These are phyloP conservation scores for Staphylotrichum longicolle DNA, from an alignment of 495 filamentous ascomycete species.

Conservation along the genomic window DNA sequence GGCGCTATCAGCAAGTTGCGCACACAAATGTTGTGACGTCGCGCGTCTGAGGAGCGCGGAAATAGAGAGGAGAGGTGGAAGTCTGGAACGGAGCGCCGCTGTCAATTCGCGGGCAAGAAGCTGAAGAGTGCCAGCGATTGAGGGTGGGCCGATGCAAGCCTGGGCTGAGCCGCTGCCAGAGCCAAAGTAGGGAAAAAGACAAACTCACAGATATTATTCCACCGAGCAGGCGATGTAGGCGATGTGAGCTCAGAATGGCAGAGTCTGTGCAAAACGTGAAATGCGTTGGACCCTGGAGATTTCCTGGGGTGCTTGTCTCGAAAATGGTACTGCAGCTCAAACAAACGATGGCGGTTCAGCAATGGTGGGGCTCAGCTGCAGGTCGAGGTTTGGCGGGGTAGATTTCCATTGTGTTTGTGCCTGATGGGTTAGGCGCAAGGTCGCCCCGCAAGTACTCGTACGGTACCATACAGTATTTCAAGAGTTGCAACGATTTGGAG, in stretches of 20 bases:
- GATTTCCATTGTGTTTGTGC: slow-evolving; percentile 1
- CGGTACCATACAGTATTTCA: background rate
- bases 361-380: slow-evolving; percentile 23
- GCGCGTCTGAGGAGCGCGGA: background rate
- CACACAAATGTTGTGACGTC: too few relatives aligned
- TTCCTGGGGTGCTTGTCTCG: background rate
- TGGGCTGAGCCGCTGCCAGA: too few relatives aligned
- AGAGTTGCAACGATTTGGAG: too few relatives aligned
- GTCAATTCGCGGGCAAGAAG: background rate
- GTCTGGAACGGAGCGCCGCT: background rate
- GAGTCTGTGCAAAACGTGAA: too few relatives aligned
- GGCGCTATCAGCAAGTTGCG: slow-evolving; percentile 1
- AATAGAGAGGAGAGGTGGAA: background rate
- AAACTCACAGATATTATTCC: too few relatives aligned
- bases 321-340: background rate
- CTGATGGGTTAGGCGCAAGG: slow-evolving; percentile 15
- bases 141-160: too few relatives aligned
- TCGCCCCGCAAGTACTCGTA: background rate
- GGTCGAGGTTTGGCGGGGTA: slow-evolving; percentile 20
- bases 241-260: too few relatives aligned
- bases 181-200: too few relatives aligned
- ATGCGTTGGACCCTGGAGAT: too few relatives aligned
- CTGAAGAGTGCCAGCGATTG: too few relatives aligned
- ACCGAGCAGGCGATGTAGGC: too few relatives aligned
- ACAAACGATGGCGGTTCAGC: background rate